Evolutionary conservation across 495 filamentous ascomycete species (phyloP).

Genomic region (Penicillium bovifimosum): DNA sequence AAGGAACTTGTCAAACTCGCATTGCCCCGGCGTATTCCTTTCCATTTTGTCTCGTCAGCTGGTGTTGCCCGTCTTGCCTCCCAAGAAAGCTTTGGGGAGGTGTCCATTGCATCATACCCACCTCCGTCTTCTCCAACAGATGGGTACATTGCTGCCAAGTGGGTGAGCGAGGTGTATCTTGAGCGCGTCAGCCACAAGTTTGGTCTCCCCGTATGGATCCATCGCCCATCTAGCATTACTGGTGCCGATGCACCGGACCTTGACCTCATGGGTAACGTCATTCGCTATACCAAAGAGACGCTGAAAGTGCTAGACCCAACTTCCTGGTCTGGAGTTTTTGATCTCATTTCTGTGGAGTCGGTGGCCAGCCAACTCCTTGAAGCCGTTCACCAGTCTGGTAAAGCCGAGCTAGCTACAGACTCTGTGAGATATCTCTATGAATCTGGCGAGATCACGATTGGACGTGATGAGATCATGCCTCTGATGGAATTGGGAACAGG

Average conservation of each 20-base stretch:
- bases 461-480: slow-evolving; percentile 11
- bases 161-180: slow-evolving; percentile 48
- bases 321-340: slow-evolving; percentile 19
- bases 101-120: slow-evolving; percentile 10
- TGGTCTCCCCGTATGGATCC: slow-evolving; percentile 35
- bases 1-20: slow-evolving; percentile 35
- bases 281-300: slow-evolving; percentile 14
- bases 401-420: neutral
- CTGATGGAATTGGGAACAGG: slow-evolving; percentile 14
- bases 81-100: slow-evolving; percentile 16
- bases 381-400: slow-evolving; percentile 5
- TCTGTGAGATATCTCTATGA: slow-evolving; percentile 7
- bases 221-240: slow-evolving; percentile 32
- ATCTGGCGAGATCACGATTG: slow-evolving; percentile 17
- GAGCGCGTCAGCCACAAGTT: slow-evolving; percentile 26
- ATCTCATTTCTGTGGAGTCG: slow-evolving; percentile 23
- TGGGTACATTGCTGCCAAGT: slow-evolving; percentile 48
- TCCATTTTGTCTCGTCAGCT: slow-evolving; percentile 48
- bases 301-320: slow-evolving; percentile 15
- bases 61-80: slow-evolving; percentile 21
- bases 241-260: slow-evolving; percentile 18
- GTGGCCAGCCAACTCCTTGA: slow-evolving; percentile 15
- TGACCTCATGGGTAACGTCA: slow-evolving; percentile 24
- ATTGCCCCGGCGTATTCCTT: slow-evolving; percentile 28
- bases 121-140: slow-evolving; percentile 19